Evolutionary conservation across 345 rosid genomes (phyloP), one percentile per base, ranked within the genome.

Genomic region (Eucalyptus cladocalyx): DNA sequence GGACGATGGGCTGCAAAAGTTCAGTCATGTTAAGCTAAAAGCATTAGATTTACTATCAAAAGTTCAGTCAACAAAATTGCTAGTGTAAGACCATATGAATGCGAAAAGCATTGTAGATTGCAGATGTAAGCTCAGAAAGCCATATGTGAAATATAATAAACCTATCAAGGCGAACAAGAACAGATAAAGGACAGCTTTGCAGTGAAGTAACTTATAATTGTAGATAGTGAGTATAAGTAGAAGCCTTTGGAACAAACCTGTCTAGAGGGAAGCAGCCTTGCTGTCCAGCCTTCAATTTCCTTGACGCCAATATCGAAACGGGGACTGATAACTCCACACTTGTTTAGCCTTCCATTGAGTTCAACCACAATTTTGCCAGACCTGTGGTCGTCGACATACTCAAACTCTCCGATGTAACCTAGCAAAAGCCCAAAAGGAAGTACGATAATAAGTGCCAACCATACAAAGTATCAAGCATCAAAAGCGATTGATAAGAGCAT

Each of bases 211-310:
- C 76, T 65, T 65, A 40, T 76, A 21, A 76, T 76, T 40, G 47
- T 40, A 40, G 16, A 53, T 43, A 87, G 45, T n/a, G 65, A 86
- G 11, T 49, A 8, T 13, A 51, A 51, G 40, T 50, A 42, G 34
- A 40, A 42, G 58, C 14, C 87, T 37, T 24, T 42, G 28, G 40
- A 43, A 76, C 90, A 81, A 58, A 89, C 88, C 91, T 90, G 89
- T 90, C 91, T 87, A 2, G 89, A 90, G 53, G 91, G 91, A 50
- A 90, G 91, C 89, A 87, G 54, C 91, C 91, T 90, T 6, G 91
- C 91, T 40, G 91, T 90, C 91, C 91, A 90, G 32, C 91, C 89
- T 85, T 90, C 91, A 58, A 90, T 90, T 47, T 90, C 89, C 67
- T 90, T 90, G 87, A 90, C 91, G 3, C 91, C 87, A 6, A 90